Evolutionary conservation across 495 filamentous ascomycete genomes (phyloP), one percentile per base, ranked within the genome.

Genomic region (Aspergillus sclerotiicarbonarius): DNA sequence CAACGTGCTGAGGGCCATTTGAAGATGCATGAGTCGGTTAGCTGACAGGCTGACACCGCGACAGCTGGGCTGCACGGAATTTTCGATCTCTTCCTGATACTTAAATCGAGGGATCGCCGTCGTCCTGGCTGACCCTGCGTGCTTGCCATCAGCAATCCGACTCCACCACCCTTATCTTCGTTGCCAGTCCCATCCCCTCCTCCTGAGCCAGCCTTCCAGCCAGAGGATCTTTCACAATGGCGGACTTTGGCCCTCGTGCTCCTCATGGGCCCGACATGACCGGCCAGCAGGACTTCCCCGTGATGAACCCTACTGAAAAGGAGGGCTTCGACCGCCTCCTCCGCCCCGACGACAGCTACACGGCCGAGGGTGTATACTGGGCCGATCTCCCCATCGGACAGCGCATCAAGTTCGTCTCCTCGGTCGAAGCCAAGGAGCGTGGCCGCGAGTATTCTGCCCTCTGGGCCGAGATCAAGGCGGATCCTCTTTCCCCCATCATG

Each of bases 321-420:
- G 47, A 50, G 29, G 47, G 25, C 25, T 50, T 50, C 47, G n/a
- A 29, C 61, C 77, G 83, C 33, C 71, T 93, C 35, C 85, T 91
- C 55, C 86, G 85, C 25, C 92, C 91, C 4, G 88, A 92, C 60
- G 92, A 96, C 73, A 87, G 81, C 66, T 96, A 92, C 71, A 87
- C 86, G 47, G 65, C 70, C 31, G 80, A 92, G n/a, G 91, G 92
- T 53, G 76, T 80, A 55, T 96, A 96, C 78, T 96, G 90, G 90
- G 92, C 90, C 12, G 92, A 96, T 72, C 72, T 96, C 46, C 82
- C 84, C 16, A 63, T 90, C 41, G 58, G 66, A 54, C 67, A 90
- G 72, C 84, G 86, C 60, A 64, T 90, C 60, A 73, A 50, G 13
- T 50, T 50, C 47, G 47, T 50, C 47, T n/a, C 25, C 47, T 50